These are phyloP conservation scores for Hanseniaspora sp. DNA, from an alignment of 1,139 yeast species.

Conservation along the genomic window DNA sequence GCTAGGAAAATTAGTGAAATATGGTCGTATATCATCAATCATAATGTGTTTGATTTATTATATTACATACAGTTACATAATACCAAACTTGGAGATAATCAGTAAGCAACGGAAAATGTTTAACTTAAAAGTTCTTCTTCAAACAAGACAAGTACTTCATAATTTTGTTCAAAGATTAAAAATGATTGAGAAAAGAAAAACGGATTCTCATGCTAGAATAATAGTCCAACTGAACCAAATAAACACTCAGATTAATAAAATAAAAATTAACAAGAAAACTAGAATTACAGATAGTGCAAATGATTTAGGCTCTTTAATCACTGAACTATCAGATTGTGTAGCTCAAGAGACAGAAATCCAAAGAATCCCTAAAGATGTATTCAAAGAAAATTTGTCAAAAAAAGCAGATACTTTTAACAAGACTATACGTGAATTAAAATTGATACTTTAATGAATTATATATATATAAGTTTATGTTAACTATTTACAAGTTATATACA, in stretches of 20 bases:
- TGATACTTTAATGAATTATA: too few relatives aligned
- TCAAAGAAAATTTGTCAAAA: background rate
- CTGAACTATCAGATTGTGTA: background rate
- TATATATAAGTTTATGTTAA: too few relatives aligned
- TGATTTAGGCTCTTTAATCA: background rate
- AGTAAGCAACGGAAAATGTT: background rate
- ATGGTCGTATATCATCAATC: background rate
- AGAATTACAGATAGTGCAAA: background rate
- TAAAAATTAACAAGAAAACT: too few relatives aligned
- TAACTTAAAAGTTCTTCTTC: background rate
- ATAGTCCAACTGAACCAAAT: background rate
- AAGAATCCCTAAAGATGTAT: background rate
- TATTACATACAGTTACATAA: constrained; percentile 2
- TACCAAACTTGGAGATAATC: constrained; percentile 1
- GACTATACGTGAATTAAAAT: background rate
- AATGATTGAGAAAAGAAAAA: background rate
- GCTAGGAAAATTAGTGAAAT: background rate
- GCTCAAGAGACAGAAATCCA: background rate
- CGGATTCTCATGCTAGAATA: background rate
- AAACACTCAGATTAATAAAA: background rate
- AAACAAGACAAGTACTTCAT: background rate
- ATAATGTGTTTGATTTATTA: constrained; percentile 1
- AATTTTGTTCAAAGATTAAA: background rate
- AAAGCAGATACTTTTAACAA: background rate
- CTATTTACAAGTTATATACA: too few relatives aligned